Base-by-base conservation (phyloP, 306 rosid species). In the Medicago ruthenica region DNA sequence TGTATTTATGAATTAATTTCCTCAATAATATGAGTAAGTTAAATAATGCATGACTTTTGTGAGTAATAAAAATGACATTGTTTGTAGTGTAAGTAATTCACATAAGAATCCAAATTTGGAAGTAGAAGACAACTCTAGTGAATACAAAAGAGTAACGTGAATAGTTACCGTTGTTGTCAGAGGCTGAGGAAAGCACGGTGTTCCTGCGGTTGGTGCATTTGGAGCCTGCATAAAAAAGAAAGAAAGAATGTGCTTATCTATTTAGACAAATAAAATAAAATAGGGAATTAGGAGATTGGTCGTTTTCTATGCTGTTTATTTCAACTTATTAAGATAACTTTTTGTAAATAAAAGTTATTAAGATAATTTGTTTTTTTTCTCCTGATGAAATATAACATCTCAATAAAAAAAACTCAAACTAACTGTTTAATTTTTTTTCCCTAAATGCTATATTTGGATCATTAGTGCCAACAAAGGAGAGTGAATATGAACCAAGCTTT, bases 101-200 rank as follows among this genome's bases (percentile, higher is more conserved):
- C 8, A 31, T 6, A 34, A 67, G 74, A 75, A 83, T 82, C 81
- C 61, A 81, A 81, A 79, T 16, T 20, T 73, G 15, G 8, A 58
- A 65, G 50, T 18, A 81, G 81, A 81, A 70, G 76, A 86, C 81
- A 81, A 47, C 4, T 4, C 22, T 81, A 62, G 78, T 82, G 48
- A 39, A 53, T 84, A 88, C 88, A 91, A 84, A 87, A 78, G 39
- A 31, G 81, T 47, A 75, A 57, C 67, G 76, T 15, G 71, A 81
- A n/a, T 68, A 40, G 68, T 85, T 83, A 92, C 88, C 85, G 90
- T 41, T 34, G 91, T 61, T 42, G 88, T 70, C 74, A 90, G 85
- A 67, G 92, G 83, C 9, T 77, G 89, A 51, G 93, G 85, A 78
- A 87, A 93, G 51, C 85, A 89, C 27, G 88, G 91, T 34, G 93